These are phyloP conservation scores for Lactarius trivialis DNA, from an alignment of 768 basidiomycete genomes.

Conservation along the genomic window DNA sequence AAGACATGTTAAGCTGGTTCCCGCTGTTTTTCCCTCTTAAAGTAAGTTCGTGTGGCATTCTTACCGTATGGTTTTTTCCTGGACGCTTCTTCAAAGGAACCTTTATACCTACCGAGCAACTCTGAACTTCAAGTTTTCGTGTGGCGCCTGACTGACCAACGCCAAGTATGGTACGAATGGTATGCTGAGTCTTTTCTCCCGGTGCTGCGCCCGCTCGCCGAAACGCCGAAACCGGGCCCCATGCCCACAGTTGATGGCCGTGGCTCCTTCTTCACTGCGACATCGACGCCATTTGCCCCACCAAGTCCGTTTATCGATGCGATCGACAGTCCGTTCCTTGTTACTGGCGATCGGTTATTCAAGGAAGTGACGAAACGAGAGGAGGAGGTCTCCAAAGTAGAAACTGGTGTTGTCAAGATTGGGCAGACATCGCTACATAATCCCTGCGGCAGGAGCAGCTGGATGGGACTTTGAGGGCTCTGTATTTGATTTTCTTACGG, in stretches of 20 bases:
- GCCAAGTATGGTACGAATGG: slow-evolving; percentile 99
- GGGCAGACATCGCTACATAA: slow-evolving; percentile 93
- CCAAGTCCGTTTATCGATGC: slow-evolving; percentile 74
- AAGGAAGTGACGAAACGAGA: slow-evolving; percentile 15
- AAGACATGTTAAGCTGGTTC: slow-evolving; percentile 99
- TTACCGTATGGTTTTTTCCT: not conserved
- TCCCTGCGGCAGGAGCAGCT: slow-evolving; percentile 82
- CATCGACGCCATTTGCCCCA: slow-evolving; percentile 26
- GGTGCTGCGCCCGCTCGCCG: slow-evolving; percentile 36
- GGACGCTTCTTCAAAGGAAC: slow-evolving; percentile 52
- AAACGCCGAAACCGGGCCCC: slow-evolving; percentile 28
- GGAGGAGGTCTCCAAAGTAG: slow-evolving; percentile 25
- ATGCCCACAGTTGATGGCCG: slow-evolving; percentile 23
- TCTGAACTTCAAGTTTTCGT: slow-evolving; percentile 89
- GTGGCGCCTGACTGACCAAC: slow-evolving; percentile 87
- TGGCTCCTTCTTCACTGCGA: slow-evolving; percentile 22
- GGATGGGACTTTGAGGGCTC: slow-evolving; percentile 68
- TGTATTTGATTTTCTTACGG: not conserved
- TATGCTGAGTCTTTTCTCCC: slow-evolving; percentile 89
- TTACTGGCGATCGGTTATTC: slow-evolving; percentile 20
- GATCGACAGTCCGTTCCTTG: slow-evolving; percentile 37
- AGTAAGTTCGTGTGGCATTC: slow-evolving; percentile 37
- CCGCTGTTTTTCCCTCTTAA: slow-evolving; percentile 94
- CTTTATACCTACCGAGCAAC: slow-evolving; percentile 86
- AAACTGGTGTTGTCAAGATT: slow-evolving; percentile 67